Conservation (phyloP, 139 green algal genomes). For the Micractinium sp. region DNA sequence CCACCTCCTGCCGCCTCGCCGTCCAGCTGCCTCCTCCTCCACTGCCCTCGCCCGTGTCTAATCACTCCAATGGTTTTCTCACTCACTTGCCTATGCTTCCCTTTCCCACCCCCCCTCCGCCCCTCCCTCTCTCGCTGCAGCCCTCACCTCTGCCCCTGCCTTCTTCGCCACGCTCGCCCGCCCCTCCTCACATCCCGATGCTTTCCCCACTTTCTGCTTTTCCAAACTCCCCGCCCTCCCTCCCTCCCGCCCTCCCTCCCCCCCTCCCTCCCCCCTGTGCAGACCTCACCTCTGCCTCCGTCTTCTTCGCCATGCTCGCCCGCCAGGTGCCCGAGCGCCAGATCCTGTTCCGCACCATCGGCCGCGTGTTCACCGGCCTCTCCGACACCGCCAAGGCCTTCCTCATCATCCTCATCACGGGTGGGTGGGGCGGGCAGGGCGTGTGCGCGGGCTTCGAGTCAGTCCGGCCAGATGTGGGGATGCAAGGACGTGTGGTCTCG, state of each 20-base stretch:
- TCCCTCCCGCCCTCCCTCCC: no score
- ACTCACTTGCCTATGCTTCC: background rate
- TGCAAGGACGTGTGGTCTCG: no score
- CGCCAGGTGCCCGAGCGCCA: slow-evolving; percentile 33
- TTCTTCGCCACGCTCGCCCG: background rate
- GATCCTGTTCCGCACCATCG: slow-evolving; percentile 70
- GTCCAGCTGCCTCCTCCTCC: no score
- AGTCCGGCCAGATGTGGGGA: no score
- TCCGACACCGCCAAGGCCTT: slow-evolving; percentile 92
- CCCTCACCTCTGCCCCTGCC: background rate
- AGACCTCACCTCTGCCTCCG: slow-evolving; percentile 68
- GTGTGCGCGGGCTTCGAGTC: background rate
- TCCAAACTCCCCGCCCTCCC: no score
- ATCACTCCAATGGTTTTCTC: no score
- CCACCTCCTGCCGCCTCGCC: no score
- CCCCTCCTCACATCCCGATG: background rate
- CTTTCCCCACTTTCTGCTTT: no score
- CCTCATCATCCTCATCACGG: slow-evolving; percentile 80
- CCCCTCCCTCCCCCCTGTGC: background rate
- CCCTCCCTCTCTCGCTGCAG: background rate
- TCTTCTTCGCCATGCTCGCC: slow-evolving; percentile 70
- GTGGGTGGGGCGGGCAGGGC: background rate
- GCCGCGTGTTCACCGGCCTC: slow-evolving; percentile 83
- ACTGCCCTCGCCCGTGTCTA: no score
- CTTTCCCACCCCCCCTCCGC: no score